Evolutionary conservation across 352 stramenopile genomes (phyloP).

Genomic region (Globisporangium paddicum): DNA sequence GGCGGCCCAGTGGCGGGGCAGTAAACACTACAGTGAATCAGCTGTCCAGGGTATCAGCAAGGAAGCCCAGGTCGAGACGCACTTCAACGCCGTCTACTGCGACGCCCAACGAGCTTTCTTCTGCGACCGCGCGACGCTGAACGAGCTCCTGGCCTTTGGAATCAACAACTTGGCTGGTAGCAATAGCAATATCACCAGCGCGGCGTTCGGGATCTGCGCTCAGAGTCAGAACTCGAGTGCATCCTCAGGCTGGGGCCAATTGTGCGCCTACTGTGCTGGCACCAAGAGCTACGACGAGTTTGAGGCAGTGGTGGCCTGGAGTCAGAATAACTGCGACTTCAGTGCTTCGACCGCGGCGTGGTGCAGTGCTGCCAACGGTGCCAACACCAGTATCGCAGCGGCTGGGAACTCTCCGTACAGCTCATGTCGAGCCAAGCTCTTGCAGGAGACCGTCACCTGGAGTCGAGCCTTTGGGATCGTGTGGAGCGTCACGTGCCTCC

Average conservation of each 20-base stretch:
- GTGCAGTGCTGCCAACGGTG: background rate
- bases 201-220: background rate
- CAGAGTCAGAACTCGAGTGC: background rate
- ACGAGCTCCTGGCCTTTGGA: conserved; percentile 6
- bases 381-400: background rate
- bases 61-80: conserved; percentile 5
- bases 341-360: conserved; percentile 1
- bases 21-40: background rate
- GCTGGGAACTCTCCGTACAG: conserved; percentile 4
- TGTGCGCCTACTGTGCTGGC: conserved; percentile 3
- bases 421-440: conserved; percentile 1
- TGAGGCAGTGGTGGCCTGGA: conserved; percentile 1
- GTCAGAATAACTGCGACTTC: conserved; percentile 2
- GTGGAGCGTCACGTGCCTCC: conserved; percentile 9
- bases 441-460: conserved; percentile 5
- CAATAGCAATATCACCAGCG: background rate
- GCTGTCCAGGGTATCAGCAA: background rate
- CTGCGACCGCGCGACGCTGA: conserved; percentile 12
- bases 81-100: conserved; percentile 16
- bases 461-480: conserved; percentile 7
- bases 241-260: conserved; percentile 3
- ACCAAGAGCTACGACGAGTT: background rate
- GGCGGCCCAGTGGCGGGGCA: background rate
- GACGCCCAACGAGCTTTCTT: conserved; percentile 9
- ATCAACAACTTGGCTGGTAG: background rate